phyloP scores from a whole-genome alignment of 306 rosid species.

The Arachis stenosperma region DNA sequence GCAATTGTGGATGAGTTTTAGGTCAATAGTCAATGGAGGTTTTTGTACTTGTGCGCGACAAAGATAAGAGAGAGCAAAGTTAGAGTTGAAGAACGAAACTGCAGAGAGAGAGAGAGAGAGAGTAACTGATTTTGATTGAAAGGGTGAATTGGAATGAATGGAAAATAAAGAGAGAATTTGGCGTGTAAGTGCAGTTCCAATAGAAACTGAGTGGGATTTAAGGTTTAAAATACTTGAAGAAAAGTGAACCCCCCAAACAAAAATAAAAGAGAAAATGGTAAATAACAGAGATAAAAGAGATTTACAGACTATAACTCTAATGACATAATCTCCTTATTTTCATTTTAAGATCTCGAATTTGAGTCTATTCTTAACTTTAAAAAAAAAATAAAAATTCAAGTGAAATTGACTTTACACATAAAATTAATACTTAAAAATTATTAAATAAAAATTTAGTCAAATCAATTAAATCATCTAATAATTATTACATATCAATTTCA shows the following conservation, averaged over 20 bases:
- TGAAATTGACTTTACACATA: no score
- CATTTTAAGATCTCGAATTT: no score
- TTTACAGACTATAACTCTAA: no score
- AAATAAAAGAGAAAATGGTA: not conserved
- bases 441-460: no score
- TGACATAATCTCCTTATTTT: no score
- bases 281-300: not conserved
- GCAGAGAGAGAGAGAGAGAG: not conserved
- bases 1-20: not conserved
- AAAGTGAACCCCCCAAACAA: not conserved
- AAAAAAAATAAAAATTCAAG: no score
- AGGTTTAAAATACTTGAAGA: slow-evolving; percentile 30
- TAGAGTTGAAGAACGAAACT: slow-evolving; percentile 27
- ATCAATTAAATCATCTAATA: no score
- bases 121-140: not conserved
- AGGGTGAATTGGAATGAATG: not conserved
- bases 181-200: slow-evolving; percentile 19
- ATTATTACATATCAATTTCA: no score
- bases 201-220: slow-evolving; percentile 42
- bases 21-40: slow-evolving; percentile 30
- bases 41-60: not conserved
- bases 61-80: not conserved
- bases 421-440: no score
- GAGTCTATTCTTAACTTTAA: no score
- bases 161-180: slow-evolving; percentile 17